phyloP scores from a whole-genome alignment of 192 early-diverging fungal genomes.

The Coemansia asiatica region DNA sequence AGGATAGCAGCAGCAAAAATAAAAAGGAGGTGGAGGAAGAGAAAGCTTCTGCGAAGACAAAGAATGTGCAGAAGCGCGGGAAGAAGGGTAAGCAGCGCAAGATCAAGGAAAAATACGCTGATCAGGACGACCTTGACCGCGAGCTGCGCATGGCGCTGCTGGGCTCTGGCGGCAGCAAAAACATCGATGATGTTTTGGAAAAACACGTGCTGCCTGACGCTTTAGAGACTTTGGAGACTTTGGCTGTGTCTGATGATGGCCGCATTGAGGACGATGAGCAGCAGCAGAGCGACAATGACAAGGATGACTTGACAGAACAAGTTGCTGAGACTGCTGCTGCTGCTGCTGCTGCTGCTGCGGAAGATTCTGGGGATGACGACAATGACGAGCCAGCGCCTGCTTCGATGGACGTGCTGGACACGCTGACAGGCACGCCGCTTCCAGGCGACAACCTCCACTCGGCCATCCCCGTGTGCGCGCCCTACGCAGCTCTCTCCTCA shows the following conservation, averaged over 20 bases:
- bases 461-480: conserved; percentile 93
- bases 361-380: conserved; percentile 9
- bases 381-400: conserved; percentile 34
- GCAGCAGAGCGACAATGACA: neutral
- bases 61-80: conserved; percentile 65
- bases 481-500: conserved; percentile 78
- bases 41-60: conserved; percentile 23
- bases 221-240: no score
- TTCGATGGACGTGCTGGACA: conserved; percentile 70
- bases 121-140: conserved; percentile 89
- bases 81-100: conserved; percentile 89
- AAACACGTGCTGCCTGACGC: neutral
- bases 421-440: conserved; percentile 76
- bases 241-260: neutral
- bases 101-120: conserved; percentile 90
- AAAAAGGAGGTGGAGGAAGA: conserved; percentile 34
- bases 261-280: neutral
- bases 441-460: conserved; percentile 76
- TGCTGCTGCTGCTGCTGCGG: neutral
- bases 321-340: neutral
- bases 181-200: conserved; percentile 21
- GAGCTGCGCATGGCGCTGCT: conserved; percentile 79
- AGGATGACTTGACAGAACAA: neutral
- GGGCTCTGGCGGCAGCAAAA: conserved; percentile 61
- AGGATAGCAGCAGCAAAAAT: conserved; percentile 36